Base-by-base conservation (phyloP, 2,329 filamentous ascomycete genomes). In the Aureobasidium uvarum region DNA sequence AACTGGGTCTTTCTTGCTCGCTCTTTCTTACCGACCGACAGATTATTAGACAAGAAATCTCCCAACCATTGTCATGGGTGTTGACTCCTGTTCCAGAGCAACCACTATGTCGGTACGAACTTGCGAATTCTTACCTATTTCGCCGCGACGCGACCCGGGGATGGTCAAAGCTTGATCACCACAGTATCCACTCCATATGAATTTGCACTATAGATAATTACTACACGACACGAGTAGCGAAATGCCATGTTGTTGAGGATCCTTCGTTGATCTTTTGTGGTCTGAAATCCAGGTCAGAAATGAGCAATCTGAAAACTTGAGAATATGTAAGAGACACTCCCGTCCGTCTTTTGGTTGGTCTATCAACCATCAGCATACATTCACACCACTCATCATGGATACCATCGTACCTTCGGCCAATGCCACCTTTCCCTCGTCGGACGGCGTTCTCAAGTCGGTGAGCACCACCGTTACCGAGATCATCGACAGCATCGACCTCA, bases 131-230 rank as follows among this genome's bases (percentile, higher is more conserved):
- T 23, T 46, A n/a, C 31, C n/a, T 33, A 16, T 45, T 58, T 18
- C 14, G 25, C 23, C 25, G 25, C 39, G 16, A 28, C 23, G 28
- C 55, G 55, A 59, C 25, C 16, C 10, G 18, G 5, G n/a, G 41
- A 46, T 59, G 55, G 55, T 25, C 39, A 33, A 58, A 58, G 55
- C 55, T 59, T 7, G 41, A 33, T 25, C 38, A 31, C 14, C n/a
- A 41, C 5, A 25, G 41, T 28, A 3, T 46, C 55, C 39, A 59
- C 41, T 23, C 28, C 55, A n/a, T 18, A 59, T 46, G 25, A 59
- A 59, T 13, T 8, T 46, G 41, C 55, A 59, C 33, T 59, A 59
- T 46, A 59, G 20, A 18, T n/a, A 3, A 13, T 36, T 23, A 41
- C 41, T 59, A 59, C 25, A 3, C 8, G 39, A 59, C 55, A 36